Percentiles rank a stretch among this genome's conserved stretches.
Evolutionary conservation across 2,329 filamentous ascomycete species (phyloP).

Genomic region (Purpureocillium lavendulum): DNA sequence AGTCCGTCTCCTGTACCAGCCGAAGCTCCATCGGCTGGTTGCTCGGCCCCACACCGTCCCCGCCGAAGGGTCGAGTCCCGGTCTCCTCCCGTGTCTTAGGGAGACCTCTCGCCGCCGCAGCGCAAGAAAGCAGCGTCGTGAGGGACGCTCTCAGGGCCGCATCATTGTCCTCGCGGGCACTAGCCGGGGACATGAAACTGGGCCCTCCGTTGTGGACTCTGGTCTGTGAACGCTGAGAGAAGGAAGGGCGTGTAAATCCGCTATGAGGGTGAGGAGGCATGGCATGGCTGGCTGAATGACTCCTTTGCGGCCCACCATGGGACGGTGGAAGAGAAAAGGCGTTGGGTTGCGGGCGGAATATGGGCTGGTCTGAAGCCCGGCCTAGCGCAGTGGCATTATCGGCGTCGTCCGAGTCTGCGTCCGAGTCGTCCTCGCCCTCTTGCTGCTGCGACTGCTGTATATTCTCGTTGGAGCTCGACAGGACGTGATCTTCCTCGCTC

Average conservation of each 20-base stretch:
- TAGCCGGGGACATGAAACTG: slow-evolving; percentile 62
- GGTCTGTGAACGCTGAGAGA: slow-evolving; percentile 38
- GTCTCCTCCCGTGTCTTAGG: slow-evolving; percentile 53
- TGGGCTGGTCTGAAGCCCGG: slow-evolving; percentile 38
- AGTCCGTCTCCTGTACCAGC: slow-evolving; percentile 52
- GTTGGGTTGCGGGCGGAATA: slow-evolving; percentile 83
- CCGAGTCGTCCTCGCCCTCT: slow-evolving; percentile 34
- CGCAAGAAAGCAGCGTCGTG: slow-evolving; percentile 93
- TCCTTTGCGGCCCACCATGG: slow-evolving; percentile 34
- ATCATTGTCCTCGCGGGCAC: slow-evolving; percentile 78
- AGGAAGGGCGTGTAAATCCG: slow-evolving; percentile 40
- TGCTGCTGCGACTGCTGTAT: slow-evolving; percentile 25
- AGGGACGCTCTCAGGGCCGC: slow-evolving; percentile 85
- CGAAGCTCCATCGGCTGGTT: slow-evolving; percentile 49
- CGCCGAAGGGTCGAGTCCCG: slow-evolving; percentile 23
- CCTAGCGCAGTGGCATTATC: slow-evolving; percentile 81
- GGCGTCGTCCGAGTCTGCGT: slow-evolving; percentile 47
- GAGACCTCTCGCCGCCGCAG: slow-evolving; percentile 76
- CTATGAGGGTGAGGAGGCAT: slow-evolving; percentile 41
- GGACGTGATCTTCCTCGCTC: slow-evolving; percentile 69
- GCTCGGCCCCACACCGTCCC: slow-evolving; percentile 33
- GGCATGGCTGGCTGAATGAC: slow-evolving; percentile 40
- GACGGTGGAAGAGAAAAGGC: slow-evolving; percentile 79
- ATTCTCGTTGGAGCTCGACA: slow-evolving; percentile 53
- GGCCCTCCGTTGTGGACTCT: slow-evolving; percentile 36